Base-by-base conservation (phyloP, 2,329 filamentous ascomycete genomes). In the Pyrenochaeta sp. region DNA sequence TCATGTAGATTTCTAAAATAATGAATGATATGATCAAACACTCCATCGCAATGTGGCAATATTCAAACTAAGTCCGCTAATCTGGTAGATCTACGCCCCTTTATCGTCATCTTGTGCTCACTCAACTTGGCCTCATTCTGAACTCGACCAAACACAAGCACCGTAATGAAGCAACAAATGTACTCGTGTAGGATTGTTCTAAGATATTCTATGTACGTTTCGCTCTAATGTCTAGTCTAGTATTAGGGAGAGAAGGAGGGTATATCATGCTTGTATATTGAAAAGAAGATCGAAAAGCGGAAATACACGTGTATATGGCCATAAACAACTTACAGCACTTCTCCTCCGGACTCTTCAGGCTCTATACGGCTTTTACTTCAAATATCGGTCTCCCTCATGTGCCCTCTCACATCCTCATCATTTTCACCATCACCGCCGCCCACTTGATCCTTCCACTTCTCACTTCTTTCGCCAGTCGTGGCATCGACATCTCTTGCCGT, bases 1-100 rank as follows among this genome's bases (percentile, higher is more conserved):
- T 95, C 64, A 78, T 87, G 70, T 91, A 64, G 41, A 43, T 20
- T 12, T 31, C 36, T 21, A 35, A 14, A 14, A 5, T 15, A 27
- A 40, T 17, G 43, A 46, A 45, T 47, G 37, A 41, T 43, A 27
- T 27, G 4, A 27, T 27, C 4, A 27, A 27, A 27, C 9, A 27
- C 9, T 9, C 23, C 23, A 27, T 27, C 9, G 9, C 9, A n/a
- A n/a, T n/a, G n/a, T n/a, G n/a, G n/a, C n/a, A n/a, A n/a, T n/a
- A n/a, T n/a, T n/a, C n/a, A n/a, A n/a, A n/a, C n/a, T n/a, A n/a
- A n/a, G n/a, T n/a, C n/a, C n/a, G n/a, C n/a, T n/a, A n/a, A n/a
- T n/a, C n/a, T n/a, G n/a, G n/a, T n/a, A n/a, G n/a, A n/a, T n/a
- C n/a, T n/a, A n/a, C n/a, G n/a, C n/a, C n/a, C n/a, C n/a, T n/a